Evolutionary conservation across 208 protist genomes (phyloP).

Genomic region (Crithidia thermophila): DNA sequence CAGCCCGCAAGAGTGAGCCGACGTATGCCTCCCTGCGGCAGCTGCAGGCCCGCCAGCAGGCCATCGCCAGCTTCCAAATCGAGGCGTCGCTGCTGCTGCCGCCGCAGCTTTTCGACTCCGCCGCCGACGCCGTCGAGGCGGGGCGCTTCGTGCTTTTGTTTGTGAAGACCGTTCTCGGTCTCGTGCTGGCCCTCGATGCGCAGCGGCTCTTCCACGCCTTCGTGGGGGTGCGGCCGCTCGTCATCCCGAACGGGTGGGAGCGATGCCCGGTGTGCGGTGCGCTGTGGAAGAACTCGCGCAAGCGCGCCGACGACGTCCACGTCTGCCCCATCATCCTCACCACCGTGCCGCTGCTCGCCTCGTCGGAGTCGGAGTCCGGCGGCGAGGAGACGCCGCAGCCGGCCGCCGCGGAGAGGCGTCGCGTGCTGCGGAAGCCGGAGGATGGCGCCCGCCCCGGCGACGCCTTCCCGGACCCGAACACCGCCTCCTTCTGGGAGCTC

Average conservation of each 20-base stretch:
- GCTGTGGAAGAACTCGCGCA: slow-evolving; percentile 42
- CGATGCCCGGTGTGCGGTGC: slow-evolving; percentile 64
- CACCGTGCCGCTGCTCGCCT: slow-evolving; percentile 4
- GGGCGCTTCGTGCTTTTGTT: slow-evolving; percentile 28
- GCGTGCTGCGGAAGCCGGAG: slow-evolving; percentile 5
- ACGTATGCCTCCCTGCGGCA: slow-evolving; percentile 30
- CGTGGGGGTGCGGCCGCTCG: slow-evolving; percentile 60
- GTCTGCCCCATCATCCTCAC: slow-evolving; percentile 30
- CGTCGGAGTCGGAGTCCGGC: slow-evolving; percentile 15
- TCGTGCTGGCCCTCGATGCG: slow-evolving; percentile 46
- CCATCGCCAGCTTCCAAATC: slow-evolving; percentile 35
- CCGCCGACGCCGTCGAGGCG: slow-evolving; percentile 16
- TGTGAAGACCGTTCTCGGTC: slow-evolving; percentile 41
- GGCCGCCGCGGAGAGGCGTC: not conserved
- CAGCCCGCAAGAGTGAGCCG: slow-evolving; percentile 9
- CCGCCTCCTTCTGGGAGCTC: slow-evolving; percentile 31
- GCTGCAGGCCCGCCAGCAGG: slow-evolving; percentile 24
- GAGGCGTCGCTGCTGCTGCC: slow-evolving; percentile 33
- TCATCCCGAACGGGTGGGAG: slow-evolving; percentile 59
- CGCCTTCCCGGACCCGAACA: slow-evolving; percentile 56
- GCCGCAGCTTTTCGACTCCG: slow-evolving; percentile 28
- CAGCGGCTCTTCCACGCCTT: slow-evolving; percentile 71
- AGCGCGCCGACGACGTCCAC: slow-evolving; percentile 17
- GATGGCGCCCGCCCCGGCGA: slow-evolving; percentile 43
- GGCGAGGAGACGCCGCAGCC: not conserved